phyloP scores from a whole-genome alignment of 2,329 filamentous ascomycete genomes.

The Botrytis elliptica region DNA sequence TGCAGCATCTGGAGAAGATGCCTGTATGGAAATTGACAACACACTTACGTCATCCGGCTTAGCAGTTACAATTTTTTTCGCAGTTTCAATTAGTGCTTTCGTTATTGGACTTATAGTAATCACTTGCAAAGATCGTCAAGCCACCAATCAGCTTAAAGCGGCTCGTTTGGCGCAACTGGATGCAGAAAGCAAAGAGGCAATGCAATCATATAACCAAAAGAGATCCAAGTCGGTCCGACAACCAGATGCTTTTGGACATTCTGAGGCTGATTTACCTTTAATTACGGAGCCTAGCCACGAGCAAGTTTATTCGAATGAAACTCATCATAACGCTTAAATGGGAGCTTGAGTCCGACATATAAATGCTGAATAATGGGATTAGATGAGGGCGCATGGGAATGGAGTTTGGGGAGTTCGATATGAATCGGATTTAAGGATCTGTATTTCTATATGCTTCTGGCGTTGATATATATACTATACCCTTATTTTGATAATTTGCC shows the following conservation, averaged over 20 bases:
- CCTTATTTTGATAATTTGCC: neutral
- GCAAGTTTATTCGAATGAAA: neutral
- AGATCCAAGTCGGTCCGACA: constrained; percentile 2
- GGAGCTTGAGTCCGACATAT: neutral
- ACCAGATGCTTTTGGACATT: neutral
- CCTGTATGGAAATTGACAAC: constrained; percentile 6
- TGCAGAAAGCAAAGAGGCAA: constrained; percentile 9
- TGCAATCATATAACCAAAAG: neutral
- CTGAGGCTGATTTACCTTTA: neutral
- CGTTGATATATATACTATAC: neutral
- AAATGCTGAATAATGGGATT: neutral
- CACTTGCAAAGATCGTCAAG: neutral
- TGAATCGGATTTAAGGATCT: neutral
- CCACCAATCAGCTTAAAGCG: neutral
- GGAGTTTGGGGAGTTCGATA: neutral
- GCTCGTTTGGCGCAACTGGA: constrained; percentile 12
- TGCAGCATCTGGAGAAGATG: neutral
- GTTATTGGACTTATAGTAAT: constrained; percentile 16
- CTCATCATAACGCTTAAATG: neutral
- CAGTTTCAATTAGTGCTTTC: constrained; percentile 2
- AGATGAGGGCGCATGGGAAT: neutral
- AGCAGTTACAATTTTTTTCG: constrained; percentile 17
- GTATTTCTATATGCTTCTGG: neutral
- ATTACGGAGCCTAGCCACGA: neutral
- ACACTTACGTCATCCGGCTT: constrained; percentile 15